Percentiles rank a stretch among this genome's conserved stretches.
phyloP scores from a whole-genome alignment of 371 early-diverging fungal genomes.

The Smittium mucronatum region DNA sequence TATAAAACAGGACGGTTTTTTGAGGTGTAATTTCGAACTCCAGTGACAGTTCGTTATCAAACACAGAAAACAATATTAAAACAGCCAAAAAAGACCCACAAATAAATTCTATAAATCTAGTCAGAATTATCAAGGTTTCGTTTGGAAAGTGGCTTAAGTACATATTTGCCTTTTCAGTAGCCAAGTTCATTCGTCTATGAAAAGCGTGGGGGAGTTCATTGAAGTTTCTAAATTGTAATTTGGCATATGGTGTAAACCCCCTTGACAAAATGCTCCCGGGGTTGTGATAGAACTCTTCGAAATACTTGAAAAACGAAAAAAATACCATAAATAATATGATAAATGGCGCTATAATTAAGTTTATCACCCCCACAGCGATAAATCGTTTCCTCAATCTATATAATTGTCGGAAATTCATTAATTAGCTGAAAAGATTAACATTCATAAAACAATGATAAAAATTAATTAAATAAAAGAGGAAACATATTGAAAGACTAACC shows the following conservation, averaged over 20 bases:
- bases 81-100: constrained; percentile 81
- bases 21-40: constrained; percentile 81
- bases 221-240: constrained; percentile 90
- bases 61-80: constrained; percentile 59
- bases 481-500: constrained; percentile 20
- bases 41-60: constrained; percentile 75
- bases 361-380: constrained; percentile 71
- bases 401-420: not conserved
- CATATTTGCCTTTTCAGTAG: constrained; percentile 54
- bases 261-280: constrained; percentile 72
- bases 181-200: constrained; percentile 53
- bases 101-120: constrained; percentile 81
- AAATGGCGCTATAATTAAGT: constrained; percentile 75
- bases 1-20: constrained; percentile 76
- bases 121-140: constrained; percentile 57
- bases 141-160: constrained; percentile 87
- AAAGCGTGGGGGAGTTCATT: constrained; percentile 92
- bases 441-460: no score
- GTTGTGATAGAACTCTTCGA: constrained; percentile 75
- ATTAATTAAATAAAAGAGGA: not conserved
- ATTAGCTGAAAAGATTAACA: no score
- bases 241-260: constrained; percentile 70
- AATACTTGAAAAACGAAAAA: constrained; percentile 84
- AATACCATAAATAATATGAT: constrained; percentile 67
- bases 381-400: constrained; percentile 55